Conservation (phyloP, 2,329 filamentous ascomycete genomes). For the Calonectria pseudoturangicola region DNA sequence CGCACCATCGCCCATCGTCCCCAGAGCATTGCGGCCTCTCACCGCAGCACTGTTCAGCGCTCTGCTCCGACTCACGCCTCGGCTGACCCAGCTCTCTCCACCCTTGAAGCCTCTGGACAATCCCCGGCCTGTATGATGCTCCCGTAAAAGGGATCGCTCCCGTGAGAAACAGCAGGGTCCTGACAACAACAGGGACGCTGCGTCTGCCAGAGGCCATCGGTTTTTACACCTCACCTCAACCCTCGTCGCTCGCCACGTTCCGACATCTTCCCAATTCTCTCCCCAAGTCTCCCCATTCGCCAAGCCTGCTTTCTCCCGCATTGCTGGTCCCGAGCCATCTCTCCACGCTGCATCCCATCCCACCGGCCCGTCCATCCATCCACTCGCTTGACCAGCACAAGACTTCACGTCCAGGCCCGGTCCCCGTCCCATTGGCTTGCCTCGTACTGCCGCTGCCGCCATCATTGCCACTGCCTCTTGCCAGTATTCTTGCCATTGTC, state of each 20-base stretch:
- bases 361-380: slow-evolving; percentile 8
- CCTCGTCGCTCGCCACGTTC: slow-evolving; percentile 28
- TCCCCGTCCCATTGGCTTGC: slow-evolving; percentile 34
- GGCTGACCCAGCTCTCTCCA: slow-evolving; percentile 28
- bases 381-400: slow-evolving; percentile 25
- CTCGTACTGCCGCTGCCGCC: slow-evolving; percentile 24
- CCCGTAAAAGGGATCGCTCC: slow-evolving; percentile 54
- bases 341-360: background rate
- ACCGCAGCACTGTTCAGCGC: background rate
- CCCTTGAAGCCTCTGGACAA: slow-evolving; percentile 42
- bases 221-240: slow-evolving; percentile 9
- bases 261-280: slow-evolving; percentile 19
- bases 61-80: slow-evolving; percentile 34
- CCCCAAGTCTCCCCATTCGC: slow-evolving; percentile 9
- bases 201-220: slow-evolving; percentile 32
- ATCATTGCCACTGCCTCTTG: slow-evolving; percentile 9
- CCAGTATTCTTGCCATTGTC: slow-evolving; percentile 12
- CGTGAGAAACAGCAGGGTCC: slow-evolving; percentile 50
- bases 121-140: slow-evolving; percentile 44
- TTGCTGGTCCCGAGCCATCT: slow-evolving; percentile 7
- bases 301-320: background rate
- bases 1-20: slow-evolving; percentile 41
- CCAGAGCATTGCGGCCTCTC: slow-evolving; percentile 34
- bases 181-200: slow-evolving; percentile 18
- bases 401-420: slow-evolving; percentile 1